phyloP scores from a whole-genome alignment of 164 flowering plant species.

The Brasenia schreberi region DNA sequence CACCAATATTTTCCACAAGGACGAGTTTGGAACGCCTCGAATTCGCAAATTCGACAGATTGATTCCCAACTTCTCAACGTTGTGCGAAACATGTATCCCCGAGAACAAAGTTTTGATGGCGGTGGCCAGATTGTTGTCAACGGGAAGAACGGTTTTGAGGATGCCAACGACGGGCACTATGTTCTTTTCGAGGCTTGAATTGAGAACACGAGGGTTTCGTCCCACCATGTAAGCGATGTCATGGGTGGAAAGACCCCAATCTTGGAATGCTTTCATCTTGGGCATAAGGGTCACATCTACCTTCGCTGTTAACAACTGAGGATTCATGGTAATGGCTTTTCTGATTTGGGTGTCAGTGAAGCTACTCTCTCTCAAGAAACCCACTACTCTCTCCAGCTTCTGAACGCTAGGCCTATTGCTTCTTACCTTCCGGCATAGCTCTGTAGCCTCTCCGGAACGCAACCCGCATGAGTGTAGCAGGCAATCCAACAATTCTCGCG shows the following conservation, averaged over 20 bases:
- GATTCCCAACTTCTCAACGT: neutral
- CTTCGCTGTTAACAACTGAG: neutral
- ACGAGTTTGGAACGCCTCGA: conserved; percentile 1
- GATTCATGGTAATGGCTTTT: neutral
- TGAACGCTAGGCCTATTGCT: neutral
- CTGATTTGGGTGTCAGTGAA: conserved; percentile 10
- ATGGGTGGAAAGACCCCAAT: conserved; percentile 5
- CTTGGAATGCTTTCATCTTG: conserved; percentile 2
- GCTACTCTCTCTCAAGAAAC: conserved; percentile 4
- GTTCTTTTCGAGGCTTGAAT: neutral
- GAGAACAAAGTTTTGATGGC: conserved; percentile 1
- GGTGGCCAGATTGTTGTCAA: neutral
- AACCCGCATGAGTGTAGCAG: conserved; percentile 5
- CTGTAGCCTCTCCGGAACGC: neutral
- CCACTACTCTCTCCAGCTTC: neutral
- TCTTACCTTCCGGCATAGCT: neutral
- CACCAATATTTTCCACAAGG: neutral
- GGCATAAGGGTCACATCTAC: conserved; percentile 7
- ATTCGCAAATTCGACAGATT: neutral
- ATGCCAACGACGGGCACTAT: conserved; percentile 1
- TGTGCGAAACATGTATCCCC: neutral
- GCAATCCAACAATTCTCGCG: neutral
- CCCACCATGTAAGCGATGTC: conserved; percentile 1
- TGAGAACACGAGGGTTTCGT: neutral
- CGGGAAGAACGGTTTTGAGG: neutral